Evolutionary conservation across 75 land plant genomes (phyloP), one percentile per base, ranked within the genome.

Genomic region (Pinus tabuliformis): DNA sequence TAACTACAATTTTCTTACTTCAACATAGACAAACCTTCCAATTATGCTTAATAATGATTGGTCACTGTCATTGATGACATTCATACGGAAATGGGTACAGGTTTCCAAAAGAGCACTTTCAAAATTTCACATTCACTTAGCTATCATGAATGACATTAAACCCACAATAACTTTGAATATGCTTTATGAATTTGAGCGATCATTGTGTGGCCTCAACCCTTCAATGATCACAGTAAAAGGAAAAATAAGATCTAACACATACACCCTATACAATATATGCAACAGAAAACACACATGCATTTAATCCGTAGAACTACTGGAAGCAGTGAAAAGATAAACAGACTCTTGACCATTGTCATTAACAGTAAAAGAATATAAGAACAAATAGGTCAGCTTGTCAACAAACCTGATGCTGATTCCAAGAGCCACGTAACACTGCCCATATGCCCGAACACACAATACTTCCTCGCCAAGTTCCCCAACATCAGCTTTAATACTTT

Each of bases 401-500:
- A 63, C 24, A 76, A 72, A 95, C 99, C 99, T 92, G 84, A 95
- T 91, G 61, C 88, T 91, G 62, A 95, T 88, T 70, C 96, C 92
- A 82, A 97, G 96, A 5, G 92, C 84, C 68, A 97, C 85, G 84
- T 88, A 97, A 59, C 84, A 78, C 37, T 81, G 76, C 6, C 96
- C 96, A 95, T 91, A 95, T 17, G 99, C 95, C 62, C 99, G 98
- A 21, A 97, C 92, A 79, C 88, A 78, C 58, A 97, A 73, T 36
- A 88, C 92, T 82, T 97, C 98, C 75, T 88, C 91, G 57, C 83
- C 86, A 77, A 73, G 73, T 36, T 91, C 91, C 56, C 76, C 85
- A 45, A 16, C 13, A 62, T 76, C 59, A 20, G 58, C 56, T 57
- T 59, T 76, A 11, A 14, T 33, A 65, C 58, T 83, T 58, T 78